Base-by-base conservation (phyloP, 1,284 basidiomycete species). In the Exobasidium rhododendri region DNA sequence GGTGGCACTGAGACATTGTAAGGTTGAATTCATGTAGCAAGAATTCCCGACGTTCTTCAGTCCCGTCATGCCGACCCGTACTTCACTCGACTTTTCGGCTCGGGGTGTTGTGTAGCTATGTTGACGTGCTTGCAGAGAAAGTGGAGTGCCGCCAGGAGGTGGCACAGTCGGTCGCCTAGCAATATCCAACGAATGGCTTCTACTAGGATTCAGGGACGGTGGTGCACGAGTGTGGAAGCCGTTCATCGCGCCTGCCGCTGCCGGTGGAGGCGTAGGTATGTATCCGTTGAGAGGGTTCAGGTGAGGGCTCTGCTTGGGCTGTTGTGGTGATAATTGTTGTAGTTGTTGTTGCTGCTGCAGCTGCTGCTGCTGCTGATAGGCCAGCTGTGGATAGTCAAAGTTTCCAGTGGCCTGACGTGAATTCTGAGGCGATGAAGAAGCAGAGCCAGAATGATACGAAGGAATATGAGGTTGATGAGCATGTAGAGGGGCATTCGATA, bases 11-110 rank as follows among this genome's bases (percentile, higher is more conserved):
- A 79, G 67, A 58, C 78, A 79, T 60, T 80, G 78, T 51, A 80
- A 58, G 30, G 75, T 78, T 43, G 78, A 71, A 57, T 80, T 80
- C 74, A 79, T 79, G 59, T 80, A 80, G 64, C 78, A 80, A 32
- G 75, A 75, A 46, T 80, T 79, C 53, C 77, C 78, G 26, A 80
- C 68, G 50, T 80, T 80, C 67, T 73, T 73, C 32, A 80, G 62
- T 0, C 78, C 78, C 0, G 77, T 74, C 14, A 80, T 57, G 11
- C 77, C 77, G 54, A 79, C 68, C 53, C 73, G 69, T 57, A 71
- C 66, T 61, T 71, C 40, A 35, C 30, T 50, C 20, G 31, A 4
- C 43, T 3, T 44, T 13, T 29, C 52, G 17, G 26, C 20, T 11
- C 44, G 35, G 5, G 29, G 56, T 13, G 44, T 49, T 11, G 56